A percentile compares a stretch with the other conserved stretches of the same genome.
phyloP scores from a whole-genome alignment of 73 alveolate genomes.

The Paramecium caudatum region DNA sequence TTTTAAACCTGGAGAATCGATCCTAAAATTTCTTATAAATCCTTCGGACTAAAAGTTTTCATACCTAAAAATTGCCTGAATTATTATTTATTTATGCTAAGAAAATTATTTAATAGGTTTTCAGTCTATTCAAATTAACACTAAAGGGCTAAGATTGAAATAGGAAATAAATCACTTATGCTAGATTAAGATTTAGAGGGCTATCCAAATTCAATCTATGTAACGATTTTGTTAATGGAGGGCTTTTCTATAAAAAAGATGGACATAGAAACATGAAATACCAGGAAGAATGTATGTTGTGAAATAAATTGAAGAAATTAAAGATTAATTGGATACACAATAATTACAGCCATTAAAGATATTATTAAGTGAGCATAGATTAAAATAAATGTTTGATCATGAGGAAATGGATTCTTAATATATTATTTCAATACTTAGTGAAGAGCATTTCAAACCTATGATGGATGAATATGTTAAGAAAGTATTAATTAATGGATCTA shows the following conservation, averaged over 20 bases:
- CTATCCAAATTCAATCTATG: constrained; percentile 53
- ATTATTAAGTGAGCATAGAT: constrained; percentile 76
- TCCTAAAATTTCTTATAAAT: constrained; percentile 59
- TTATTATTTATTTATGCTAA: constrained; percentile 65
- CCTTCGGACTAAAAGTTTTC: constrained; percentile 68
- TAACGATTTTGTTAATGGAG: neutral
- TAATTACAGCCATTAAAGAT: constrained; percentile 82
- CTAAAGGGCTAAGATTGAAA: constrained; percentile 34
- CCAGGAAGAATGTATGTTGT: constrained; percentile 71
- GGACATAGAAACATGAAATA: constrained; percentile 71
- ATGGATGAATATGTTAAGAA: constrained; percentile 80
- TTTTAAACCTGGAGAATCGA: constrained; percentile 58
- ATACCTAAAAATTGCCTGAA: too few relatives aligned
- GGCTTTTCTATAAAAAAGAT: constrained; percentile 73
- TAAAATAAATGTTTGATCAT: constrained; percentile 77
- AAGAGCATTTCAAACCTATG: constrained; percentile 87
- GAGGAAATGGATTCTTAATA: constrained; percentile 81
- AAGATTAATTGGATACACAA: constrained; percentile 73
- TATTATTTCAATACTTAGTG: constrained; percentile 77
- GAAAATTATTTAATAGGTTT: constrained; percentile 64
- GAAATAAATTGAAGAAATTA: constrained; percentile 44
- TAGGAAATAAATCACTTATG: constrained; percentile 69
- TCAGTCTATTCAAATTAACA: constrained; percentile 75
- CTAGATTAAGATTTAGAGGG: neutral
- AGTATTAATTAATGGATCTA: constrained; percentile 84